Evolutionary conservation across 768 basidiomycete genomes (phyloP), one percentile per base, ranked within the genome.

Genomic region (Suillus ampliporus): DNA sequence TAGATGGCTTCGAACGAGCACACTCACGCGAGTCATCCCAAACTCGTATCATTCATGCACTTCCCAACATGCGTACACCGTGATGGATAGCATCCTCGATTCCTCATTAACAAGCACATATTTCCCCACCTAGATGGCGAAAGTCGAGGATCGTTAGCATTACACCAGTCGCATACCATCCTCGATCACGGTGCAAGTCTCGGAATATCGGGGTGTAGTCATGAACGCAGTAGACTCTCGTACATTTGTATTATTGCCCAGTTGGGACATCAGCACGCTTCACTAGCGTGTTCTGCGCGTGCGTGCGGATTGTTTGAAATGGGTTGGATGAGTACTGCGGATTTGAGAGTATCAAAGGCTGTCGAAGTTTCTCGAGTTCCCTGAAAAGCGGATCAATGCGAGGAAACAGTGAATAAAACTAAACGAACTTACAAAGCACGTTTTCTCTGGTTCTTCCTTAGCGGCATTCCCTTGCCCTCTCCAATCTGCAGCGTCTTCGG

Each of bases 261-360:
- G 65, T 34, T 41, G 62, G 52, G 17, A 40, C 54, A 40, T 56
- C 54, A 13, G 76, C 69, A 65, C 83, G 86, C 65, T 85, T 87
- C 40, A 92, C 64, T 13, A 93, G 79, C 0, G 92, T 92, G 70
- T 94, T 94, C 72, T 89, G 82, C 3, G 88, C 90, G 72, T 94
- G 92, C 5, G 83, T 89, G 6, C 91, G 88, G 67, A 94, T 90
- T 1, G 90, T 88, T 68, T 87, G 79, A 71, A 94, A 94, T 1
- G 92, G 92, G 69, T 88, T 89, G 37, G 83, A 75, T 11, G 84
- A 74, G 69, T 87, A 94, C 43, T 85, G 82, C 6, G 88, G 81
- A 68, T 87, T 89, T 23, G 86, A 80, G 35, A 90, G 79, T 44
- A 94, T 87, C 65, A 89, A 76, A 11, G 90, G 91, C 62, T 89